phyloP scores from a whole-genome alignment of 2,329 filamentous ascomycete genomes.

The Neobulgaria alba region DNA sequence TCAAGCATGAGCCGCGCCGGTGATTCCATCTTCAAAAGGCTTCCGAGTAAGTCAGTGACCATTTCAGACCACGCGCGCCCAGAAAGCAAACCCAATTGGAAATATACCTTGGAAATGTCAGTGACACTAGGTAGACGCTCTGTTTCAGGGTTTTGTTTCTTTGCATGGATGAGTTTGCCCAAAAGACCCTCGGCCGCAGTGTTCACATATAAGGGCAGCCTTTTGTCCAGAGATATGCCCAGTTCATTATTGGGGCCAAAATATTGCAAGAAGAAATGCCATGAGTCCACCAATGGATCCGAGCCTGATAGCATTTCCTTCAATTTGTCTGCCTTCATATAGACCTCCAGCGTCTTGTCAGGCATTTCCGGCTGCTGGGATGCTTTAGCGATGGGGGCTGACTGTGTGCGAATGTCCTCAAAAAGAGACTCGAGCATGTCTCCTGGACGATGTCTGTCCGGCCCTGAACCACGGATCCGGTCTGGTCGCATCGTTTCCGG shows the following conservation, averaged over 20 bases:
- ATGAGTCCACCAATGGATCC: constrained; percentile 18
- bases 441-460: constrained; percentile 11
- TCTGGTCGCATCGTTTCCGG: too few species aligned
- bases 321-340: constrained; percentile 22
- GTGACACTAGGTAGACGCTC: constrained; percentile 20
- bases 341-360: constrained; percentile 21
- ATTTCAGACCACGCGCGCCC: constrained; percentile 22
- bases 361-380: constrained; percentile 1
- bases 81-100: constrained; percentile 19
- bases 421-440: constrained; percentile 28
- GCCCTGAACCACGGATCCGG: too few species aligned
- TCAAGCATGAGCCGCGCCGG: constrained; percentile 14
- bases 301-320: constrained; percentile 21
- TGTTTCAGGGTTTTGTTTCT: constrained; percentile 14
- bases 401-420: constrained; percentile 19
- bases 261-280: constrained; percentile 27
- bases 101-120: constrained; percentile 21
- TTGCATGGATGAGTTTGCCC: constrained; percentile 17
- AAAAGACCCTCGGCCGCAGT: not conserved
- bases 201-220: constrained; percentile 6
- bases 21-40: constrained; percentile 12
- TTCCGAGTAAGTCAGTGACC: constrained; percentile 17
- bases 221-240: not conserved
- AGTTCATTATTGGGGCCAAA: constrained; percentile 21
- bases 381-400: constrained; percentile 2